Conservation (phyloP, 306 rosid genomes). For the Vicia sativa region DNA sequence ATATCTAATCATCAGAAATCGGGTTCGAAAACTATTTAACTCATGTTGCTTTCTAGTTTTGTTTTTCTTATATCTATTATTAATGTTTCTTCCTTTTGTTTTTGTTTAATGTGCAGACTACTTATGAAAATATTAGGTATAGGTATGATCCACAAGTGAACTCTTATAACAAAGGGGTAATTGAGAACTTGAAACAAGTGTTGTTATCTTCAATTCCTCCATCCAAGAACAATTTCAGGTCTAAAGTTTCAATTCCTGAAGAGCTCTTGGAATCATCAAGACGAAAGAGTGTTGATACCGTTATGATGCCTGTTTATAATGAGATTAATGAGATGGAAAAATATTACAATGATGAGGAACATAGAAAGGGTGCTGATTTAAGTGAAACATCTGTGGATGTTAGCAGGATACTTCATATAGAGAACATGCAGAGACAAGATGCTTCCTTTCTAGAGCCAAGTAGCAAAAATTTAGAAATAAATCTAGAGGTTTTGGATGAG, state of each 20-base stretch:
- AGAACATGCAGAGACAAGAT: slow-evolving; percentile 42
- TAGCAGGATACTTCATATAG: slow-evolving; percentile 46
- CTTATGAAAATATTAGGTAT: slow-evolving; percentile 76
- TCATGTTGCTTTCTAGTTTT: not conserved
- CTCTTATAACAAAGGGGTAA: slow-evolving; percentile 59
- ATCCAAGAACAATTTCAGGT: slow-evolving; percentile 67
- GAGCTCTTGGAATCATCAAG: slow-evolving; percentile 39
- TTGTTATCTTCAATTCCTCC: slow-evolving; percentile 64
- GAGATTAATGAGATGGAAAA: no score
- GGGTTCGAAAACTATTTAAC: slow-evolving; percentile 47
- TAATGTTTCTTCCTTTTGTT: slow-evolving; percentile 30
- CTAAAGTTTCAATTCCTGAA: slow-evolving; percentile 56
- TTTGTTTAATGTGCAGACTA: slow-evolving; percentile 57
- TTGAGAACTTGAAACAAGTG: slow-evolving; percentile 55
- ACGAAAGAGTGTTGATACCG: slow-evolving; percentile 25
- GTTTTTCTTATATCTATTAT: no score
- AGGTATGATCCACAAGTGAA: slow-evolving; percentile 57
- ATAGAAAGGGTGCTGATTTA: slow-evolving; percentile 30
- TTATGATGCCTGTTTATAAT: no score
- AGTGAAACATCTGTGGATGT: slow-evolving; percentile 46
- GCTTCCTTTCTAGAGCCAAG: slow-evolving; percentile 46
- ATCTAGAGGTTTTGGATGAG: slow-evolving; percentile 24
- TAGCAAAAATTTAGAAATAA: slow-evolving; percentile 44
- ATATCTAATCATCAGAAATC: slow-evolving; percentile 74
- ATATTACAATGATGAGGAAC: no score